Evolutionary conservation across 768 basidiomycete species (phyloP).

Genomic region (Xerocomellus dryophilus): DNA sequence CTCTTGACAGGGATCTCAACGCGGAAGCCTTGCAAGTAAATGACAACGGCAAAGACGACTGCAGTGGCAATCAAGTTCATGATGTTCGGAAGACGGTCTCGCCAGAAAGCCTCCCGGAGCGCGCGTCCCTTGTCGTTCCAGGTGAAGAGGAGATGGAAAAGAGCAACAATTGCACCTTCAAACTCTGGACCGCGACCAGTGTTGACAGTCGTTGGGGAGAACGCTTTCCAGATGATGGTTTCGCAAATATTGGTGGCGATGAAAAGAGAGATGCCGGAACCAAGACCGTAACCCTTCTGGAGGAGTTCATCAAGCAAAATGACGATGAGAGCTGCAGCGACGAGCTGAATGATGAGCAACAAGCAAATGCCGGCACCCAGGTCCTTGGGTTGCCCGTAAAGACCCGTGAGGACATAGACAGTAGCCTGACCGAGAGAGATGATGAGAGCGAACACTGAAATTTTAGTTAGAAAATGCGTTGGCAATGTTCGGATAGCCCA

Average conservation of each 20-base stretch:
- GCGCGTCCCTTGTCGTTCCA: constrained; percentile 99
- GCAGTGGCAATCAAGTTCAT: constrained; percentile 96
- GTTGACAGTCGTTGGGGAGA: constrained; percentile 97
- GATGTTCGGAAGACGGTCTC: constrained; percentile 93
- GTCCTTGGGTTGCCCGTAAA: constrained; percentile 91
- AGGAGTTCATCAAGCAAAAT: constrained; percentile 98
- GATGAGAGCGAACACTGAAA: constrained; percentile 89
- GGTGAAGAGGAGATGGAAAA: constrained; percentile 97
- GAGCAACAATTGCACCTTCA: constrained; percentile 91
- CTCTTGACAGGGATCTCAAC: constrained; percentile 98
- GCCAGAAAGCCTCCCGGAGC: constrained; percentile 96
- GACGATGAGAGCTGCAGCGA: constrained; percentile 92
- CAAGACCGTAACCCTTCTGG: constrained; percentile 98
- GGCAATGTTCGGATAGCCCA: background rate
- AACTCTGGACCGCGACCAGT: constrained; percentile 98
- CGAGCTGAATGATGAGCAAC: constrained; percentile 92
- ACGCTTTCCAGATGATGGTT: constrained; percentile 99
- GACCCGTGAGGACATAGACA: constrained; percentile 94
- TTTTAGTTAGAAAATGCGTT: background rate
- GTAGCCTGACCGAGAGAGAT: constrained; percentile 96
- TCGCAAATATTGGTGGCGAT: constrained; percentile 99
- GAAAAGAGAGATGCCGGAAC: constrained; percentile 97
- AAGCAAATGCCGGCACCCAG: constrained; percentile 97
- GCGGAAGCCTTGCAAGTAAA: constrained; percentile 98
- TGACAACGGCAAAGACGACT: constrained; percentile 89